phyloP scores from a whole-genome alignment of 352 stramenopile species.

The Hyaloperonospora brassicae region DNA sequence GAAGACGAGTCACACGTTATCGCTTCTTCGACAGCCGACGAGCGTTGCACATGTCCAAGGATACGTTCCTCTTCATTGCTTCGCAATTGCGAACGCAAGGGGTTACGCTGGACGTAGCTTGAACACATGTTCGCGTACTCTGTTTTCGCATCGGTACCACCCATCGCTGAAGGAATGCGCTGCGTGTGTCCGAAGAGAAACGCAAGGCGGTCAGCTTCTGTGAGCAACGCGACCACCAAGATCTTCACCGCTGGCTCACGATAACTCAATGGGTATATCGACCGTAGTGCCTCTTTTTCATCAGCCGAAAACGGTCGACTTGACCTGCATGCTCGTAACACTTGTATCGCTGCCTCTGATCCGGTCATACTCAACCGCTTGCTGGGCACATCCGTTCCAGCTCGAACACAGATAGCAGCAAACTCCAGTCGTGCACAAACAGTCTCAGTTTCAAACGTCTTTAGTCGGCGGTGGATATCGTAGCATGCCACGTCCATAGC shows the following conservation, averaged over 20 bases:
- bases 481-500: constrained; percentile 18
- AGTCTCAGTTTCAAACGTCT: too few species aligned
- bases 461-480: too few species aligned
- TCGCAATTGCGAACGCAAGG: constrained; percentile 18
- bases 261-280: constrained; percentile 28
- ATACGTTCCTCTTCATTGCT: constrained; percentile 12
- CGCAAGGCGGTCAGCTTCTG: constrained; percentile 21
- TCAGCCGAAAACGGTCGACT: constrained; percentile 23
- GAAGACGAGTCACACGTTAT: constrained; percentile 7
- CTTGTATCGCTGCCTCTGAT: constrained; percentile 33
- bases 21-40: background rate
- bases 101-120: constrained; percentile 11
- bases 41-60: constrained; percentile 7
- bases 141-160: constrained; percentile 5
- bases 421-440: constrained; percentile 35
- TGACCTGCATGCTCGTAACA: constrained; percentile 33
- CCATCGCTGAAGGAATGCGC: background rate
- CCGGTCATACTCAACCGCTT: constrained; percentile 38
- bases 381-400: constrained; percentile 24
- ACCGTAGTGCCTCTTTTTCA: constrained; percentile 21
- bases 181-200: constrained; percentile 24
- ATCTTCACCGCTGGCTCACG: constrained; percentile 38
- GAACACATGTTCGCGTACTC: constrained; percentile 21
- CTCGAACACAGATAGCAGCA: constrained; percentile 29
- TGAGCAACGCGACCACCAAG: constrained; percentile 21